Evolutionary conservation across 2,329 filamentous ascomycete genomes (phyloP), one percentile per base, ranked within the genome.

Genomic region (Ophiosphaerella narmari): DNA sequence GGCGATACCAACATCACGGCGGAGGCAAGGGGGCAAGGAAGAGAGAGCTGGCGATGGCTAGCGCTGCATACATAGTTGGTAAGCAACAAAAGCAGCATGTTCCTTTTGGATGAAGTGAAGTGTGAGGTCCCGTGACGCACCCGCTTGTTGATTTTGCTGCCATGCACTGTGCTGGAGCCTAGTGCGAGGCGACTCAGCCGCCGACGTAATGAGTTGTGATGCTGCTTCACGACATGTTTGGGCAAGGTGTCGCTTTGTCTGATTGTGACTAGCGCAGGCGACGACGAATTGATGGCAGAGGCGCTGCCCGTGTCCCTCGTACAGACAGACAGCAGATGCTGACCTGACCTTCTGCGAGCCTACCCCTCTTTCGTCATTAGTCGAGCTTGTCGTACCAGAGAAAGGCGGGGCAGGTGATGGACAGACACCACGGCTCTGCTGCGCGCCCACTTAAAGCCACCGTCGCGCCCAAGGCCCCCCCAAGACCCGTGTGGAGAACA

Each of bases 11-110:
- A 46, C 48, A 48, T 46, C 43, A 31, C 35, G 43, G 43, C 32
- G 18, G 29, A 50, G 39, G 39, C 13, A 16, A 47, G 39, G 36
- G 45, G 36, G 45, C 48, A 9, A 41, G 37, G 8, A 44, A 14
- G 43, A 47, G 36, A 43, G 52, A 38, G 51, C 51, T 39, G 43
- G 39, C 46, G 36, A 32, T 46, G 51, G 42, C 44, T 52, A 55
- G 51, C 52, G 44, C 46, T 55, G 48, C 57, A 59, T 60, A 60
- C 43, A 54, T 62, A 49, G 54, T 48, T 54, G 52, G 59, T 59
- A 51, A 52, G 53, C 52, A 63, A 57, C 57, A 66, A 63, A 62
- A 70, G 64, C 66, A 67, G 52, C 39, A 52, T 48, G 53, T 55
- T 63, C 52, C 51, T 54, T 62, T 54, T 18, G 34, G 40, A 29